Conservation (phyloP, 441 rosid species). For the Syzygium syzygioides region DNA sequence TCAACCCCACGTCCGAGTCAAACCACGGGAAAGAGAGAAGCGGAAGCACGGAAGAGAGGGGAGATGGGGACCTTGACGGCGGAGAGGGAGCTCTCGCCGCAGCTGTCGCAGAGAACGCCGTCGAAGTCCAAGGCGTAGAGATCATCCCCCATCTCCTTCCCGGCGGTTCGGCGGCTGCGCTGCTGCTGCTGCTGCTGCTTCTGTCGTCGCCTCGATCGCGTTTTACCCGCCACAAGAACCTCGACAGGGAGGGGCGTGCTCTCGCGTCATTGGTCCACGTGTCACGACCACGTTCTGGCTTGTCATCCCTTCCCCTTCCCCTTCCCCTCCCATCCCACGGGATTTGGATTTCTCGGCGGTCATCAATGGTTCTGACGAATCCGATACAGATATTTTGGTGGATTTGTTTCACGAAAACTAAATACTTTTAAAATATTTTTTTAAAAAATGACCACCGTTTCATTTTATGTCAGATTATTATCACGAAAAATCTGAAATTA, state of each 20-base stretch:
- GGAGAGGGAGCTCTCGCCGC: conserved; percentile 91
- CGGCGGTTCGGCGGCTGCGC: background rate
- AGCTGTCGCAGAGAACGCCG: conserved; percentile 88
- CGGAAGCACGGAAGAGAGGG: background rate
- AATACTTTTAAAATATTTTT: no score
- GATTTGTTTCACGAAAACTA: no score
- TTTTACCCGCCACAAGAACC: background rate
- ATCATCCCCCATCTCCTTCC: conserved; percentile 61
- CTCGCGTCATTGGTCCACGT: background rate
- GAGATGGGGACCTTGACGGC: conserved; percentile 62
- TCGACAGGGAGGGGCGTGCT: background rate
- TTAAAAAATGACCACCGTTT: accelerated
- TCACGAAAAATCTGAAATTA: no score
- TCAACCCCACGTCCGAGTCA: background rate
- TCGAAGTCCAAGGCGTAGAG: conserved; percentile 97
- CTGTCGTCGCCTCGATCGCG: background rate
- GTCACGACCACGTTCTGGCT: background rate
- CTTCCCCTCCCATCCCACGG: background rate
- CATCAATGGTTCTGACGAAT: accelerated
- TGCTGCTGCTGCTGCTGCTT: background rate
- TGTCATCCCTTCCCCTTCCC: background rate
- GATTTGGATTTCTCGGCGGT: background rate
- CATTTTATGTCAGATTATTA: no score
- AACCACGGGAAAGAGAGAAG: background rate
- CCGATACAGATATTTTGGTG: no score